These are phyloP conservation scores for Daedaleopsis nitida DNA, from an alignment of 768 basidiomycete species.

Conservation along the genomic window DNA sequence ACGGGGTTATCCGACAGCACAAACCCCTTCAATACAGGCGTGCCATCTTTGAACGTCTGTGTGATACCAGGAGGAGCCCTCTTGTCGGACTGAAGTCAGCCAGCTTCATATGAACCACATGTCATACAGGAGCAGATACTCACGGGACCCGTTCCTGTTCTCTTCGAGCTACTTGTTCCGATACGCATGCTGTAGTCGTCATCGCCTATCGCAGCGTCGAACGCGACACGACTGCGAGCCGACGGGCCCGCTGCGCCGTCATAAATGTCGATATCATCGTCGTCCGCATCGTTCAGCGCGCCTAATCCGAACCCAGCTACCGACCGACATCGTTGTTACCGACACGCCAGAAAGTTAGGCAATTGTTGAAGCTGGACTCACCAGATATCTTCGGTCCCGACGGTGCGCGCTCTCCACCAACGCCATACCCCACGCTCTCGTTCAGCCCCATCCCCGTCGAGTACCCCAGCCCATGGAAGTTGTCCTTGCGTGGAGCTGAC, in stretches of 20 bases:
- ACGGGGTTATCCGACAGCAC: conserved; percentile 66
- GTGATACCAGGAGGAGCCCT: conserved; percentile 20
- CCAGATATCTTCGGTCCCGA: conserved; percentile 62
- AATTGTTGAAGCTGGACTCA: conserved; percentile 24
- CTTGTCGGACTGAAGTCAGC: conserved; percentile 18
- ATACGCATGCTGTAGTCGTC: conserved; percentile 59
- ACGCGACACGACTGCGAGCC: conserved; percentile 56
- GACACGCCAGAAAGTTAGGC: background rate
- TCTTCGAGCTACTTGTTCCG: conserved; percentile 31
- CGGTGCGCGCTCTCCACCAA: conserved; percentile 16
- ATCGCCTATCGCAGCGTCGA: conserved; percentile 63
- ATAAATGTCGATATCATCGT: conserved; percentile 88
- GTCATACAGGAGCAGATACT: background rate
- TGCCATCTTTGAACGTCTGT: conserved; percentile 73
- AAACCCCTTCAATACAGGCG: conserved; percentile 76
- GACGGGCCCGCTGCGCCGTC: conserved; percentile 42
- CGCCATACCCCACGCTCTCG: conserved; percentile 53
- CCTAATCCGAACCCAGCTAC: conserved; percentile 87
- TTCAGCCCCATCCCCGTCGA: conserved; percentile 60
- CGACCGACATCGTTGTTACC: background rate
- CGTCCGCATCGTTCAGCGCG: conserved; percentile 90
- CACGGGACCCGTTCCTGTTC: conserved; percentile 8
- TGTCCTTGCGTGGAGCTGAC: conserved; percentile 67
- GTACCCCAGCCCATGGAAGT: conserved; percentile 83
- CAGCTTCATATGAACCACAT: background rate